Base-by-base conservation (phyloP, 306 rosid genomes). In the Vigna reflexopilosa region DNA sequence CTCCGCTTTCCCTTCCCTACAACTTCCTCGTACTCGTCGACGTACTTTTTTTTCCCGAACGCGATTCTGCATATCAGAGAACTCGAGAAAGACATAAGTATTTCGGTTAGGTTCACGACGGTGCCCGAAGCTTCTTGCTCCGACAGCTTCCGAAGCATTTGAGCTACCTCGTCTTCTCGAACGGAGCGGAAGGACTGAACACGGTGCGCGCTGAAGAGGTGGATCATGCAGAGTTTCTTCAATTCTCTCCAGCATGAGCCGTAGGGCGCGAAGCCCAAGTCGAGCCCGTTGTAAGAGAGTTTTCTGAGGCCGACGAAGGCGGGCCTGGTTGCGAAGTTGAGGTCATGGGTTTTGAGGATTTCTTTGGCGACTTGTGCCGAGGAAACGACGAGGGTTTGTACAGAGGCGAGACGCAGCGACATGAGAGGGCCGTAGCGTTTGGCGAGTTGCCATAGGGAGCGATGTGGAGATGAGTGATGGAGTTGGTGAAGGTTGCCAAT, bases 401-500 rank as follows among this genome's bases (percentile, higher is more conserved):
- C 22, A 2, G 55, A 1, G 15, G 89, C 89, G 0, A 89, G 70
- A 5, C 70, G 77, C 7, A 91, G 28, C 9, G 62, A 77, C 90
- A 91, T 87, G 63, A 91, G 70, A n/a, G 93, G 86, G 1, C 91
- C 91, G 15, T 89, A 67, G 9, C 9, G 75, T 55, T 75, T 82
- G 51, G 93, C 75, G 24, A 76, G 96, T n/a, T 70, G 13, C 15
- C 75, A 72, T 57, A 87, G 57, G 40, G 67, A 79, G 9, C 22
- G 59, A 50, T 88, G 81, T n/a, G 57, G 64, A 7, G 87, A 42
- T 61, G 79, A 74, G 17, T 9, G 15, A 14, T 80, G 69, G 65
- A 90, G 69, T 1, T 72, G 91, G 85, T 87, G 93, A 0, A 90
- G 69, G 71, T 90, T 87, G 2, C 93, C 93, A 0, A 88, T 80